Conservation (phyloP, 1,284 basidiomycete species). For the Sporisorium iseilematis-ciliati region DNA sequence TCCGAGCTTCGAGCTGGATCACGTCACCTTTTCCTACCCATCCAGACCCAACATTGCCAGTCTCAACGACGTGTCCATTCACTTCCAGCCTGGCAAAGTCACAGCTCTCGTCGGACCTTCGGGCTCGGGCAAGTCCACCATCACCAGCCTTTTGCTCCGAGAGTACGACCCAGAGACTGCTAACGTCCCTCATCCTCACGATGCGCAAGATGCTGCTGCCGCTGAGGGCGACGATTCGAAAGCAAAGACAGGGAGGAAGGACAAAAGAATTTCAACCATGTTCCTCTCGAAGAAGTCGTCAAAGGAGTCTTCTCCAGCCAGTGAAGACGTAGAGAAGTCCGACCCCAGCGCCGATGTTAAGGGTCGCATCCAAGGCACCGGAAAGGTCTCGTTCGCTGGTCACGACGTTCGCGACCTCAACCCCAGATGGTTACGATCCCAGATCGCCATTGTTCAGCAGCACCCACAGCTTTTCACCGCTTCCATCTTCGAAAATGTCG, state of each 20-base stretch:
- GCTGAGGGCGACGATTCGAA: constrained; percentile 4
- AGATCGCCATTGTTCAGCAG: constrained; percentile 72
- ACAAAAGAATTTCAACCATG: constrained; percentile 13
- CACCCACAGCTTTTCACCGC: constrained; percentile 70
- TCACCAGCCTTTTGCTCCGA: constrained; percentile 70
- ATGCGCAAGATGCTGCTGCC: constrained; percentile 23
- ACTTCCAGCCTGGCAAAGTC: constrained; percentile 60
- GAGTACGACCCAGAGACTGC: constrained; percentile 71
- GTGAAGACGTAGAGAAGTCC: constrained; percentile 26
- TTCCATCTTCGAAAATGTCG: constrained; percentile 67
- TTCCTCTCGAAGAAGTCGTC: constrained; percentile 8
- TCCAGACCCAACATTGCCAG: constrained; percentile 56
- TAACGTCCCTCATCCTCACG: constrained; percentile 52
- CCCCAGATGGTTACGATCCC: constrained; percentile 71
- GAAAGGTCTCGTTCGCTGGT: constrained; percentile 65
- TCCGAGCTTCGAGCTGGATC: constrained; percentile 56
- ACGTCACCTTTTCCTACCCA: constrained; percentile 67
- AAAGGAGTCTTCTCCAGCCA: constrained; percentile 7
- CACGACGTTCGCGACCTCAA: constrained; percentile 70
- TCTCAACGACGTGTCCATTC: constrained; percentile 57
- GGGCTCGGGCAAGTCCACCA: constrained; percentile 71
- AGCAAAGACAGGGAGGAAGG: constrained; percentile 12
- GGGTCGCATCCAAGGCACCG: constrained; percentile 46
- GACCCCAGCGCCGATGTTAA: constrained; percentile 26
- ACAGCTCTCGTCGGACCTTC: constrained; percentile 69